These are phyloP conservation scores for Artemisia argyi DNA, from an alignment of 129 eudicot species.

Conservation along the genomic window DNA sequence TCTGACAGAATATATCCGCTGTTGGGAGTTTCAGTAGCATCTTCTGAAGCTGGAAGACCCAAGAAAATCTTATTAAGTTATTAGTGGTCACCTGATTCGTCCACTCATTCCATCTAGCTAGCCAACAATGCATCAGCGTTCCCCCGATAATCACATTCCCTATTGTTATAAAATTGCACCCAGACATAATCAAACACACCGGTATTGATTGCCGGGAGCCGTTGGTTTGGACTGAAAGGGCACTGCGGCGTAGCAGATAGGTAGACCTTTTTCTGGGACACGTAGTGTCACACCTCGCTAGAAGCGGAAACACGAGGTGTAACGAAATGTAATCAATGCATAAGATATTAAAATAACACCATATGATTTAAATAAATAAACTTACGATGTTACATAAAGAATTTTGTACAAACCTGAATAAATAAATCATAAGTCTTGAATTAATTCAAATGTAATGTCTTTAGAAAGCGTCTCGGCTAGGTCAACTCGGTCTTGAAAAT, in stretches of 20 bases:
- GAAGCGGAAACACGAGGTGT: too few relatives aligned
- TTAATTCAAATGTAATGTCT: too few relatives aligned
- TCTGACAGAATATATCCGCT: slow-evolving; percentile 62
- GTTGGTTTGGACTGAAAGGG: slow-evolving; percentile 43
- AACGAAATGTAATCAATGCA: too few relatives aligned
- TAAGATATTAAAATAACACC: too few relatives aligned
- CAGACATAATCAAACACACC: slow-evolving; percentile 72
- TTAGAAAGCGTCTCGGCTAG: too few relatives aligned
- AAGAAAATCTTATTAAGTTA: slow-evolving; percentile 58
- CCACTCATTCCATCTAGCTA: slow-evolving; percentile 72
- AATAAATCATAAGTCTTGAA: too few relatives aligned
- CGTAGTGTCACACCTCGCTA: too few relatives aligned
- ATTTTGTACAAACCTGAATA: too few relatives aligned
- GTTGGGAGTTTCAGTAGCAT: slow-evolving; percentile 44
- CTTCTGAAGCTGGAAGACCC: slow-evolving; percentile 81
- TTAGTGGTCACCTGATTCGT: slow-evolving; percentile 23
- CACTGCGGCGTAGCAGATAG: slow-evolving; percentile 82
- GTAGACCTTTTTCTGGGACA: slow-evolving; percentile 43
- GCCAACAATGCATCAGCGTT: slow-evolving; percentile 43
- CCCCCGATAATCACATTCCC: slow-evolving; percentile 40
- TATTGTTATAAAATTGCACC: slow-evolving; percentile 77
- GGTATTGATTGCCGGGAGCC: slow-evolving; percentile 37
- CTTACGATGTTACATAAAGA: too few relatives aligned
- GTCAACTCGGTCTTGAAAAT: too few relatives aligned
- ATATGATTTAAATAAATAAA: too few relatives aligned